Conservation (phyloP, 2,329 filamentous ascomycete genomes). For the Xylariales sp. region DNA sequence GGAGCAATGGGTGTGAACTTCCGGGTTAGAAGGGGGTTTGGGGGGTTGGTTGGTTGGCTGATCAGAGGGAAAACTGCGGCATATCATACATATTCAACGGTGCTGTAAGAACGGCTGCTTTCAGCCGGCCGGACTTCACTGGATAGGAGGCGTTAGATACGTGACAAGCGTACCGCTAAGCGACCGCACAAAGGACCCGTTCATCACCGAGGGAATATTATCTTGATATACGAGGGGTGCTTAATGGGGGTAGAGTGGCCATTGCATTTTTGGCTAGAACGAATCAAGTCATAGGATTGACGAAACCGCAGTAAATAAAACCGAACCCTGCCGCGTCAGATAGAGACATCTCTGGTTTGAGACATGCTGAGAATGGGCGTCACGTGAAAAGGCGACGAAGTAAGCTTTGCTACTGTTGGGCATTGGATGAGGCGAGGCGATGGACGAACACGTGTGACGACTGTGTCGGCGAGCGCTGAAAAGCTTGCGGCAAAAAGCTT, state of each 20-base stretch:
- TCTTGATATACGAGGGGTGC: not conserved
- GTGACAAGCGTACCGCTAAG: conserved; percentile 12
- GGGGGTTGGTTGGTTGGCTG: too few relatives aligned
- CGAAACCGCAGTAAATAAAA: not conserved
- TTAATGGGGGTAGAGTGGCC: not conserved
- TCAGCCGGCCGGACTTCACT: conserved; percentile 4
- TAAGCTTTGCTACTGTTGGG: not conserved
- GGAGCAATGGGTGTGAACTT: not conserved
- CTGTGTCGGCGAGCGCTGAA: not conserved
- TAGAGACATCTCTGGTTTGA: conserved; percentile 1
- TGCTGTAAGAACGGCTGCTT: not conserved
- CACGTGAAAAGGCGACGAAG: not conserved
- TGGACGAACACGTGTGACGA: not conserved
- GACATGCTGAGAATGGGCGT: not conserved
- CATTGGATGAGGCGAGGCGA: not conserved
- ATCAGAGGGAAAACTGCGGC: not conserved
- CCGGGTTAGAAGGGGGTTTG: too few relatives aligned
- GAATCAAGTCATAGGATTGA: not conserved
- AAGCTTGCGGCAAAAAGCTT: not conserved
- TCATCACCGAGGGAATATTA: not conserved
- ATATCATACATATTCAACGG: not conserved
- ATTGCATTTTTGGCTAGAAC: not conserved
- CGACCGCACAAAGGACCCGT: conserved; percentile 11
- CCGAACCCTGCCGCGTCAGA: conserved; percentile 11
- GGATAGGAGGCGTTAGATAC: conserved; percentile 2